phyloP scores from a whole-genome alignment of 495 filamentous ascomycete genomes.

The Lophiotrema nucula region DNA sequence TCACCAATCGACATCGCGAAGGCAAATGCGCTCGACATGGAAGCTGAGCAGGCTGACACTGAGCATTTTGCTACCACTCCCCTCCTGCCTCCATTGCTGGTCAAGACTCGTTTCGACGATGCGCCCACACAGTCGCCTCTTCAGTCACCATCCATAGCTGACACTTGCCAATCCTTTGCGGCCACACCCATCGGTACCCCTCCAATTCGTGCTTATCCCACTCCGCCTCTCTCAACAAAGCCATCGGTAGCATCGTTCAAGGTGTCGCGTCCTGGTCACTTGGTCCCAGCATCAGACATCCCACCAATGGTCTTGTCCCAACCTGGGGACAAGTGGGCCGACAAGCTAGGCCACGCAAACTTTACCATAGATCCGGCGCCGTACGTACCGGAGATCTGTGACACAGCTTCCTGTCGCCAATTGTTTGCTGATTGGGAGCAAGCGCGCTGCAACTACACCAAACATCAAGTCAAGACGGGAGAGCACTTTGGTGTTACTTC shows the following conservation, averaged over 20 bases:
- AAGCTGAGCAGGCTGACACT: conserved; percentile 37
- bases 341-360: conserved; percentile 84
- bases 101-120: conserved; percentile 48
- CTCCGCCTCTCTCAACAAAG: conserved; percentile 76
- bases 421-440: conserved; percentile 77
- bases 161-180: conserved; percentile 42
- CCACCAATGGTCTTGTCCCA: conserved; percentile 61
- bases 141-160: conserved; percentile 73
- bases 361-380: conserved; percentile 84
- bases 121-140: conserved; percentile 67
- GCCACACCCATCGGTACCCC: conserved; percentile 47
- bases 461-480: conserved; percentile 77
- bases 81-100: conserved; percentile 75
- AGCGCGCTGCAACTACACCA: conserved; percentile 76
- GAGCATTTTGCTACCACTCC: conserved; percentile 71
- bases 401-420: conserved; percentile 60
- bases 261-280: conserved; percentile 39
- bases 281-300: conserved; percentile 57
- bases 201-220: conserved; percentile 54
- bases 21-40: conserved; percentile 36
- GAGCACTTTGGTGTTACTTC: conserved; percentile 85
- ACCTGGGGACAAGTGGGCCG: conserved; percentile 74
- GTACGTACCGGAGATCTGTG: conserved; percentile 63
- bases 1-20: conserved; percentile 59
- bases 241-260: conserved; percentile 77